phyloP scores from a whole-genome alignment of 306 rosid species.

The Mimosa pudica region DNA sequence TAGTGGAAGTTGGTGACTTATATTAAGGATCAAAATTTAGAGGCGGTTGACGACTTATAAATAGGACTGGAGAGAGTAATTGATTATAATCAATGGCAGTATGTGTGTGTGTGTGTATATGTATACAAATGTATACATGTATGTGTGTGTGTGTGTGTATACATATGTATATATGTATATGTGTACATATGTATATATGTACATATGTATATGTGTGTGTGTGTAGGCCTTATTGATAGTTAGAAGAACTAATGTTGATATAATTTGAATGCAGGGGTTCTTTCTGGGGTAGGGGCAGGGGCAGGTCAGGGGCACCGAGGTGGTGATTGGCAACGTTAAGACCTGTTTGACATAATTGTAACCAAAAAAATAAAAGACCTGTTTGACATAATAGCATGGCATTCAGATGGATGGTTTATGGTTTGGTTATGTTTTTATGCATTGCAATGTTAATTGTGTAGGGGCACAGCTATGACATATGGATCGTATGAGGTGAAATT shows the following conservation, averaged over 20 bases:
- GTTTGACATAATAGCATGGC: background rate
- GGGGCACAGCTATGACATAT: background rate
- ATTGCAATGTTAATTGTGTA: background rate
- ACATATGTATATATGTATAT: background rate
- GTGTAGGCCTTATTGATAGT: background rate
- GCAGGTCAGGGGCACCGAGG: background rate
- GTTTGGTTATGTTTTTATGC: background rate
- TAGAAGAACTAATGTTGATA: background rate
- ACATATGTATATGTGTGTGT: no score
- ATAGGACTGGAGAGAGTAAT: no score
- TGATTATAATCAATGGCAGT: no score
- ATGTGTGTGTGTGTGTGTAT: no score
- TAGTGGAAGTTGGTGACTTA: no score
- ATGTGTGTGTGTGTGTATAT: no score
- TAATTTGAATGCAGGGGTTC: conserved; percentile 1
- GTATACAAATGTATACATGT: no score
- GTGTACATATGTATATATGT: no score
- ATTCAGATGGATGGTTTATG: background rate
- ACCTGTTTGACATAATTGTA: background rate
- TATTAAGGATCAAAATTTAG: no score
- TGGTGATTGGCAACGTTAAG: background rate
- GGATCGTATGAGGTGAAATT: no score
- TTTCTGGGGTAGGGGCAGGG: background rate
- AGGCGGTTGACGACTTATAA: no score
- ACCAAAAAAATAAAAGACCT: no score